Conservation (phyloP, 306 rosid species). For the Acacia confusa region DNA sequence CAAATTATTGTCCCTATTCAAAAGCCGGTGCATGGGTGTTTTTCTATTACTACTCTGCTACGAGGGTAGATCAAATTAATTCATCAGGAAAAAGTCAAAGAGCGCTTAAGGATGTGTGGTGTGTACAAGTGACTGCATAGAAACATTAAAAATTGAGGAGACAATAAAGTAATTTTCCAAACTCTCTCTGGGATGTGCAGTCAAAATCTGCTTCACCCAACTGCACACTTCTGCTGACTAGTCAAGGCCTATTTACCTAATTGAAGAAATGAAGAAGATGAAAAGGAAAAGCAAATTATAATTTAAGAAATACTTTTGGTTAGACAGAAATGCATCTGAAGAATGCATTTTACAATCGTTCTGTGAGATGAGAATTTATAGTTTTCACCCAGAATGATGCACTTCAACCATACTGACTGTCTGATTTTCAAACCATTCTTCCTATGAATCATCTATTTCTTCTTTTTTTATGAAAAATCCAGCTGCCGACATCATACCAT, state of each 20-base stretch:
- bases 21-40: constrained; percentile 19
- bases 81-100: not conserved
- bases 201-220: not conserved
- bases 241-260: constrained; percentile 2
- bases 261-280: constrained; percentile 7
- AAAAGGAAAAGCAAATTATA: not conserved
- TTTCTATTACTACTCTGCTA: not conserved
- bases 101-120: not conserved
- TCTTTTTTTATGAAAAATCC: not conserved
- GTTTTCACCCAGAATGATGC: not conserved
- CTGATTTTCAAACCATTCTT: constrained; percentile 21
- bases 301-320: not conserved
- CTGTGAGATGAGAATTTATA: not conserved
- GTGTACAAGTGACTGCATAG: not conserved
- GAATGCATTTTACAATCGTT: not conserved
- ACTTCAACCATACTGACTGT: not conserved
- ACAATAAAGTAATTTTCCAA: not conserved
- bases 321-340: not conserved
- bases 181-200: not conserved
- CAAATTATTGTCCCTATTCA: constrained; percentile 21
- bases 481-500: not conserved
- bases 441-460: constrained; percentile 17
- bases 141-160: not conserved
- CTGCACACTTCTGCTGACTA: not conserved
- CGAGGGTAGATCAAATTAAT: not conserved